Percentiles rank a stretch among this genome's conserved stretches.
Conservation (phyloP, 1,284 basidiomycete species). For the Pascua sp. region DNA sequence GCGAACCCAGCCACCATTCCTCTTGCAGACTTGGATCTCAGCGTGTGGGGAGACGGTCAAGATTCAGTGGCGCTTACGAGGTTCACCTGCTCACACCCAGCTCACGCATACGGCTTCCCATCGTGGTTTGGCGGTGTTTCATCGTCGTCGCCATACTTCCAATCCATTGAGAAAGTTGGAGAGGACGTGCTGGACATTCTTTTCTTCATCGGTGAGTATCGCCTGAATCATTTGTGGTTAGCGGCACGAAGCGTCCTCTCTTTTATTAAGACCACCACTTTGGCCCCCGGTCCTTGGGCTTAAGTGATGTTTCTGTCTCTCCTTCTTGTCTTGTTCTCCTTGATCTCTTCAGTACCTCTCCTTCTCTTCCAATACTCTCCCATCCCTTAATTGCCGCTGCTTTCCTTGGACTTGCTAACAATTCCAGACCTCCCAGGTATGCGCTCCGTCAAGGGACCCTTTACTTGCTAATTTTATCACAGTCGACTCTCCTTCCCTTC, state of each 20-base stretch:
- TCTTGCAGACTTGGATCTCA: too few species aligned
- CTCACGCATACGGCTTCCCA: constrained; percentile 5
- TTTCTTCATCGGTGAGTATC: constrained; percentile 5
- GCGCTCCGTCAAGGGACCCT: background rate
- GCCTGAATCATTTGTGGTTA: background rate
- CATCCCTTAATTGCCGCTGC: background rate
- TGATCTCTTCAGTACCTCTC: too few species aligned
- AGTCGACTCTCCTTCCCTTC: constrained; percentile 2
- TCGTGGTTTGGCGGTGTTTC: background rate
- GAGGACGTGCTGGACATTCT: background rate
- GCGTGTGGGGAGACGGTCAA: too few species aligned
- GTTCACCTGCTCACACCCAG: background rate
- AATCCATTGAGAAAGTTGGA: background rate
- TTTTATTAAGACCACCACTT: background rate
- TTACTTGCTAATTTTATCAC: background rate
- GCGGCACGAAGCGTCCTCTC: background rate
- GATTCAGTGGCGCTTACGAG: too few species aligned
- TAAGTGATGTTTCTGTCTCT: too few species aligned
- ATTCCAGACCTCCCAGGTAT: constrained; percentile 2
- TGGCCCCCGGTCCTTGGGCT: too few species aligned
- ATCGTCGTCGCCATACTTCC: background rate
- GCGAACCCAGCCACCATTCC: too few species aligned
- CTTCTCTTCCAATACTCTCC: background rate
- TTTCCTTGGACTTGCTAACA: background rate
- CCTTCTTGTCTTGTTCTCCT: too few species aligned